Evolutionary conservation across 2,329 filamentous ascomycete species (phyloP).

Genomic region (Chaetomium sp.): DNA sequence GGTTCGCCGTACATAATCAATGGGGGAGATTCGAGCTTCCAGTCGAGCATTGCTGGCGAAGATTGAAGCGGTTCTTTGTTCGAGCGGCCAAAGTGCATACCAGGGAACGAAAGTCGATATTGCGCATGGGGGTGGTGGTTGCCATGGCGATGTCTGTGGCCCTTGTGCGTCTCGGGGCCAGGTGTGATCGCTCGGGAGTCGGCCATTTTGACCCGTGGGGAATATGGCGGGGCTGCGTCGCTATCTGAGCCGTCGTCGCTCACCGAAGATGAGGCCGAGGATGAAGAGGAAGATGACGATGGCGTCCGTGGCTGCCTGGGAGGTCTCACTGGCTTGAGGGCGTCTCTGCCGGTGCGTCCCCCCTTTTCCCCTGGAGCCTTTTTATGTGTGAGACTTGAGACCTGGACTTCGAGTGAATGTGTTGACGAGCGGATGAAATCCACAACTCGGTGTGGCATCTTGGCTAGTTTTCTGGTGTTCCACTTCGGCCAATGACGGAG

Average conservation of each 20-base stretch:
- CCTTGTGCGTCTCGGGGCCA: constrained; percentile 20
- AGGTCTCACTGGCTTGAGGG: no score
- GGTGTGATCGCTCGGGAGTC: constrained; percentile 21
- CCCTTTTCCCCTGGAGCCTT: constrained; percentile 24
- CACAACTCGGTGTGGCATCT: constrained; percentile 53
- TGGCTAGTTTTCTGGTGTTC: constrained; percentile 14
- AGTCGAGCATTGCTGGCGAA: constrained; percentile 40
- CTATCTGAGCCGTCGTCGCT: constrained; percentile 31
- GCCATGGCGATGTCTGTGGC: constrained; percentile 24
- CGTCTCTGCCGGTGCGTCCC: constrained; percentile 19
- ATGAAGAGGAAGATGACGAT: no score
- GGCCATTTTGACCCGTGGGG: constrained; percentile 20
- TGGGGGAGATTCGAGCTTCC: constrained; percentile 77
- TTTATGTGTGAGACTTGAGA: constrained; percentile 43
- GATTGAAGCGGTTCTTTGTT: constrained; percentile 34
- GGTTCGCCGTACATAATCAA: constrained; percentile 75
- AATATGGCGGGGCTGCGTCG: constrained; percentile 18
- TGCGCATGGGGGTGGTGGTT: constrained; percentile 22
- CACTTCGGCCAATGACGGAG: constrained; percentile 17
- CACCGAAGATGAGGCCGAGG: constrained; percentile 32
- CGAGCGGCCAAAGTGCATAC: constrained; percentile 37
- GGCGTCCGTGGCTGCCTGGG: no score
- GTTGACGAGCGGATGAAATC: constrained; percentile 53
- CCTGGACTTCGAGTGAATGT: constrained; percentile 38
- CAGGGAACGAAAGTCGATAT: constrained; percentile 35